Conservation (phyloP, 306 rosid genomes). For the Comarum palustre region DNA sequence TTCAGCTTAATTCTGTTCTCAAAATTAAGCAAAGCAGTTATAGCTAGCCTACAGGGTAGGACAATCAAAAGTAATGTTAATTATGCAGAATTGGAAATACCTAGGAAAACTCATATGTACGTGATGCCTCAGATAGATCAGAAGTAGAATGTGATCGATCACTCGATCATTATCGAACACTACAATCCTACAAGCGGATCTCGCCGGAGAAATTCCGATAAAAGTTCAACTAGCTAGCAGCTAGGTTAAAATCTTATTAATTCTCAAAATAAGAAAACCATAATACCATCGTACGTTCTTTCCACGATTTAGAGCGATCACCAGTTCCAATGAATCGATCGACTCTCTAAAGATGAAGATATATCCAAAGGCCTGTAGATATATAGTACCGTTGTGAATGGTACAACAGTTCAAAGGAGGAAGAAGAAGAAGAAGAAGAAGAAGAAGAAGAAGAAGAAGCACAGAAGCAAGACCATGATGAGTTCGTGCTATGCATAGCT, state of each 20-base stretch:
- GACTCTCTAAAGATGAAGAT: not conserved
- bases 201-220: not conserved
- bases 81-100: not conserved
- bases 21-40: not conserved
- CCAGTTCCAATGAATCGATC: not conserved
- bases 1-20: not conserved
- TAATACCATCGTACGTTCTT: not conserved
- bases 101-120: not conserved
- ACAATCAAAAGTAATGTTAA: not conserved
- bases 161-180: conserved; percentile 2
- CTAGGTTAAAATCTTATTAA: not conserved
- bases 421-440: too few relatives aligned
- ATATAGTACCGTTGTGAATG: not conserved
- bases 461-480: not conserved
- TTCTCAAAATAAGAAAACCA: not conserved
- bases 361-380: not conserved
- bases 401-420: not conserved
- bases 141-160: not conserved
- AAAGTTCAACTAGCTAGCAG: too few relatives aligned
- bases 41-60: not conserved
- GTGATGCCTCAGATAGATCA: not conserved
- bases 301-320: not conserved
- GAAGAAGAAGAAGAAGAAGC: conserved; percentile 1
- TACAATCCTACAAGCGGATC: not conserved
- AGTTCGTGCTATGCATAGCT: not conserved